Evolutionary conservation across 257 asterid species (phyloP), one percentile per base, ranked within the genome.

Genomic region (Nicotiana attenuata): DNA sequence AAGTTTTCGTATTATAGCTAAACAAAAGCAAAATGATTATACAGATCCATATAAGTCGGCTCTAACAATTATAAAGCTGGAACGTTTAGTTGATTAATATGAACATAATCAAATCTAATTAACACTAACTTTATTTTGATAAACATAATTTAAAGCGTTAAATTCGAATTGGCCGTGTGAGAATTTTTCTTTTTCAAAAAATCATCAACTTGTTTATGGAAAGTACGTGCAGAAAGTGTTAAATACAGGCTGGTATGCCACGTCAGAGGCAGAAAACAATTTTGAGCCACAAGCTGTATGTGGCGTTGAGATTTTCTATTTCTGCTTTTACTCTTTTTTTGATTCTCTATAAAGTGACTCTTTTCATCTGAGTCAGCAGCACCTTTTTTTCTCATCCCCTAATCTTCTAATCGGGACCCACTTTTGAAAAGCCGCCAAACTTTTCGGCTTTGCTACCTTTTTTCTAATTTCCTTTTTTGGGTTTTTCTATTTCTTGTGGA

Each of bases 201-300:
- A 35, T 20, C 5, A 60, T 29, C 15, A 60, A 20, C 65, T n/a
- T 8, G 28, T n/a, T 55, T 3, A 9, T 60, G 29, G 16, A 60
- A 29, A 10, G 17, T 22, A 17, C 63, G 63, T 56, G 63, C 17
- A 22, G 0, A 10, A 64, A 64, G n/a, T 26, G 69, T 64, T 13
- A 11, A 26, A 26, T 14, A 26, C 35, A 64, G 83, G 83, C 50
- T 9, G 68, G 80, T 71, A 78, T 24, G 55, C 73, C 98, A 94
- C 93, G 95, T 90, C 83, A 88, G 93, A 89, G 73, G 65, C 35
- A 56, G 84, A 65, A 78, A 84, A 64, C 69, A 68, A 82, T 80
- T 86, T 85, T 88, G 63, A 90, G 90, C 97, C 99, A 93, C 99
- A 89, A 89, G 82, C 88, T 92, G 24, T 91, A 5, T 93, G 97